Evolutionary conservation across 1,284 basidiomycete species (phyloP).

Genomic region (Entoloma clypeatum): DNA sequence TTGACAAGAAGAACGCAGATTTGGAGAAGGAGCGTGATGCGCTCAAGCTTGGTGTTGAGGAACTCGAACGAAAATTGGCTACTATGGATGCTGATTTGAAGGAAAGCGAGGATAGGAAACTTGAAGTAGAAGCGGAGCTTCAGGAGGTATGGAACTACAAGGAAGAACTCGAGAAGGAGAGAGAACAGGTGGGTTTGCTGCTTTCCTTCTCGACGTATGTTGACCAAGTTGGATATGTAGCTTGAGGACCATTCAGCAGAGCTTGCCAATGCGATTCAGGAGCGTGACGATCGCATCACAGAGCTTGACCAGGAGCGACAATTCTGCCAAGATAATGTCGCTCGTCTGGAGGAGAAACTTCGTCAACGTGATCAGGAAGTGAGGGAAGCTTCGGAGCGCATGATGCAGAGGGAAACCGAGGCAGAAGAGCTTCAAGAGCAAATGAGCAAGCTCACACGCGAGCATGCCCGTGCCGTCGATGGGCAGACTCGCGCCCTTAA

Average conservation of each 20-base stretch:
- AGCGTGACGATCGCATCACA: slow-evolving; percentile 51
- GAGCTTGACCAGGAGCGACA: slow-evolving; percentile 56
- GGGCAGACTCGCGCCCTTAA: slow-evolving; percentile 49
- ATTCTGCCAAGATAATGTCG: slow-evolving; percentile 45
- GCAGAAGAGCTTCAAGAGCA: slow-evolving; percentile 54
- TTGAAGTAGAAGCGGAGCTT: slow-evolving; percentile 51
- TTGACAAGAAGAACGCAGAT: slow-evolving; percentile 29
- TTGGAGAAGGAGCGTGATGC: slow-evolving; percentile 41
- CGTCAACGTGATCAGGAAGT: slow-evolving; percentile 38
- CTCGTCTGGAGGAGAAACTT: slow-evolving; percentile 55
- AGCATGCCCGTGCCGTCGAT: slow-evolving; percentile 47
- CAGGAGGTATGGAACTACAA: slow-evolving; percentile 46
- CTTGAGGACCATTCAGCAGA: slow-evolving; percentile 47
- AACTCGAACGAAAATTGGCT: slow-evolving; percentile 40
- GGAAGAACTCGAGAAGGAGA: slow-evolving; percentile 51
- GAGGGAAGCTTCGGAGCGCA: slow-evolving; percentile 28
- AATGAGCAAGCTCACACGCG: slow-evolving; percentile 48
- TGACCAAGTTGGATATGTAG: slow-evolving; percentile 28
- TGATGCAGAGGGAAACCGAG: slow-evolving; percentile 45
- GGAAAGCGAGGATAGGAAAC: slow-evolving; percentile 49
- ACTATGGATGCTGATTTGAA: slow-evolving; percentile 54
- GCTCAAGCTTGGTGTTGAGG: slow-evolving; percentile 38
- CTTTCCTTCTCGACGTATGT: slow-evolving; percentile 1
- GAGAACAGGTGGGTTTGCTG: slow-evolving; percentile 42
- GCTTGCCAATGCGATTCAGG: slow-evolving; percentile 47